phyloP scores from a whole-genome alignment of 2,329 filamentous ascomycete species.

The Eutypa lata region DNA sequence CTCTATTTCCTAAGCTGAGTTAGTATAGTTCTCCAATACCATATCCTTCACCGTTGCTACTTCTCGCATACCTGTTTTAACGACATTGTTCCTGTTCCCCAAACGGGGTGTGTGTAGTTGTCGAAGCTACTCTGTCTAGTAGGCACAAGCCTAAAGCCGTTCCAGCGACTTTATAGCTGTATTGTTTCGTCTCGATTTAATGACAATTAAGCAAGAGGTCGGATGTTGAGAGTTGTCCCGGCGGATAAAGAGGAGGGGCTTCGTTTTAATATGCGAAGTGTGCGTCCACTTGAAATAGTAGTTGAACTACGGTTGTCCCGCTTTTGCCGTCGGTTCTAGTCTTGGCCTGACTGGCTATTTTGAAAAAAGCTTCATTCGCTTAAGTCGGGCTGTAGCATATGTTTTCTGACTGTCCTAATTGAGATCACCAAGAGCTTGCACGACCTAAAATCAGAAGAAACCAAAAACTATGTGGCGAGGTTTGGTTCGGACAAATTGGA shows the following conservation, averaged over 20 bases:
- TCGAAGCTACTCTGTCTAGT: slow-evolving; percentile 22
- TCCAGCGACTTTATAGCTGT: slow-evolving; percentile 13
- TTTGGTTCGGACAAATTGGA: slow-evolving; percentile 4
- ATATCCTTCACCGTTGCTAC: background rate
- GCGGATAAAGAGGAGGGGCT: background rate
- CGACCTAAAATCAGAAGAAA: background rate
- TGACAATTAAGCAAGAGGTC: slow-evolving; percentile 7
- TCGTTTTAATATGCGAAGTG: background rate
- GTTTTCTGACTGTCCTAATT: background rate
- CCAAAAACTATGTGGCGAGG: background rate
- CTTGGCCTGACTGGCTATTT: slow-evolving; percentile 6
- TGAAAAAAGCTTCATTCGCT: background rate
- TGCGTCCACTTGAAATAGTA: background rate
- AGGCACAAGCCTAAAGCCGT: slow-evolving; percentile 21
- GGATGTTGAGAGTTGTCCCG: slow-evolving; percentile 3
- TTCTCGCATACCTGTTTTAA: slow-evolving; percentile 28
- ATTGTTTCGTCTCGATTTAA: slow-evolving; percentile 6
- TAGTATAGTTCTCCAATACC: slow-evolving; percentile 5
- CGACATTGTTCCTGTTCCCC: slow-evolving; percentile 25
- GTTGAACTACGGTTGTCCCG: slow-evolving; percentile 3
- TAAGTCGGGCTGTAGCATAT: background rate
- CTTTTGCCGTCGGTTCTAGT: slow-evolving; percentile 3
- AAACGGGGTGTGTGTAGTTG: slow-evolving; percentile 12
- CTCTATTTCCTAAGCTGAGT: slow-evolving; percentile 78
- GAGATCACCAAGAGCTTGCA: background rate